Percentiles rank a stretch among this genome's conserved stretches.
phyloP scores from a whole-genome alignment of 805 yeast species.

The Myxozyma kluyveri region DNA sequence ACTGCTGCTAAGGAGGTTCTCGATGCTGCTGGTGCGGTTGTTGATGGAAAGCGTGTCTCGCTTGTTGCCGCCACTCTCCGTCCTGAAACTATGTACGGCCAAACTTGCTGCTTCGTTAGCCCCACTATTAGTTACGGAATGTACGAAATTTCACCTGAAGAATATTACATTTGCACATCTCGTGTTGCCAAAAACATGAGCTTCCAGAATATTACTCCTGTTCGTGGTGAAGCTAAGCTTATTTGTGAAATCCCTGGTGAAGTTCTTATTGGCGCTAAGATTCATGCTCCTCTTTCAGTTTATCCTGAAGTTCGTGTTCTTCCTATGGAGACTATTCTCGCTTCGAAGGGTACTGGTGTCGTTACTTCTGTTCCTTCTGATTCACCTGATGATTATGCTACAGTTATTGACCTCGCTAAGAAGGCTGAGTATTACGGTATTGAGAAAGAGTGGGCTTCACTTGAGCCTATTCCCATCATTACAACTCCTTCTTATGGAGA shows the following conservation, averaged over 20 bases:
- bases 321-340: slow-evolving; percentile 97
- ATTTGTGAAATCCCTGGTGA: slow-evolving; percentile 63
- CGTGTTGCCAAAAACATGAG: slow-evolving; percentile 98
- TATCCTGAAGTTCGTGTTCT: slow-evolving; percentile 71
- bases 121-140: slow-evolving; percentile 92
- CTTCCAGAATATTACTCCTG: slow-evolving; percentile 87
- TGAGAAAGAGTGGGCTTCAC: slow-evolving; percentile 78
- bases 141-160: slow-evolving; percentile 70
- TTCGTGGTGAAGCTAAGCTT: slow-evolving; percentile 72
- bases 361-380: slow-evolving; percentile 99
- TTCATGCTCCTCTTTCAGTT: slow-evolving; percentile 77
- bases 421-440: slow-evolving; percentile 89
- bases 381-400: slow-evolving; percentile 95
- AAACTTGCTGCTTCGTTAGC: slow-evolving; percentile 95
- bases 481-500: slow-evolving; percentile 85
- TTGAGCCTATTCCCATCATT: slow-evolving; percentile 71
- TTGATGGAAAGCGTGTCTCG: slow-evolving; percentile 60
- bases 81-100: slow-evolving; percentile 99
- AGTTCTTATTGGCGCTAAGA: slow-evolving; percentile 77
- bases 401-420: slow-evolving; percentile 75
- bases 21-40: slow-evolving; percentile 44
- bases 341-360: slow-evolving; percentile 96
- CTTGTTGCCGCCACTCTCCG: slow-evolving; percentile 95
- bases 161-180: slow-evolving; percentile 80
- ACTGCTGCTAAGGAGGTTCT: slow-evolving; percentile 52